These are phyloP conservation scores for Rhodotorula sp. DNA, from an alignment of 1,284 basidiomycete species.

Conservation along the genomic window DNA sequence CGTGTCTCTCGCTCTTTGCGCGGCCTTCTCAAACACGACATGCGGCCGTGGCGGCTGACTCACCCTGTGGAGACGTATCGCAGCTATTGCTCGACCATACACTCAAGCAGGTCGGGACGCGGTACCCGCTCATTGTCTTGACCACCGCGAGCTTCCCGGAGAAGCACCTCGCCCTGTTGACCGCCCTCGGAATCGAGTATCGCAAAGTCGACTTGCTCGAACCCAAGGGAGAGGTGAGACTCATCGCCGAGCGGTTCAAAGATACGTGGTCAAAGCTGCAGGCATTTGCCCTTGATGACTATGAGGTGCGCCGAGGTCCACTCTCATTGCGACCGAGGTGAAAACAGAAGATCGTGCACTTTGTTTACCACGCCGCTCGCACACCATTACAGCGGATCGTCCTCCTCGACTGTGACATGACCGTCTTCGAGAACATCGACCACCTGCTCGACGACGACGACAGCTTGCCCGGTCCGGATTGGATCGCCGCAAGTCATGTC, in stretches of 20 bases:
- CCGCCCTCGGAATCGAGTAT: conserved; percentile 1
- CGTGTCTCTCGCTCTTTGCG: background rate
- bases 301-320: background rate
- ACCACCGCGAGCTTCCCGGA: conserved; percentile 12
- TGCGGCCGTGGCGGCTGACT: no score
- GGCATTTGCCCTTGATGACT: conserved; percentile 6
- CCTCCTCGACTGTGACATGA: conserved; percentile 23
- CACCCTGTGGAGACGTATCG: background rate
- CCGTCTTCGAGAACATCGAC: conserved; percentile 9
- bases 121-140: conserved; percentile 15
- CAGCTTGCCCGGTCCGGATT: background rate
- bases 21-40: background rate
- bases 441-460: conserved; percentile 2
- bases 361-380: no score
- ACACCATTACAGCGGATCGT: background rate
- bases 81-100: conserved; percentile 17
- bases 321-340: no score
- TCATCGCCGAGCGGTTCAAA: conserved; percentile 14
- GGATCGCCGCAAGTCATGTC: conserved; percentile 8
- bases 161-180: conserved; percentile 4
- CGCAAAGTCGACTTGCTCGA: conserved; percentile 12
- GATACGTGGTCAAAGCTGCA: conserved; percentile 21
- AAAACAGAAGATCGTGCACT: background rate
- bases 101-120: conserved; percentile 8
- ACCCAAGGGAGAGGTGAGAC: conserved; percentile 4